Percentiles rank a stretch among this genome's conserved stretches.
Conservation (phyloP, 2,329 filamentous ascomycete species). For the Aspergillus chevalieri region DNA sequence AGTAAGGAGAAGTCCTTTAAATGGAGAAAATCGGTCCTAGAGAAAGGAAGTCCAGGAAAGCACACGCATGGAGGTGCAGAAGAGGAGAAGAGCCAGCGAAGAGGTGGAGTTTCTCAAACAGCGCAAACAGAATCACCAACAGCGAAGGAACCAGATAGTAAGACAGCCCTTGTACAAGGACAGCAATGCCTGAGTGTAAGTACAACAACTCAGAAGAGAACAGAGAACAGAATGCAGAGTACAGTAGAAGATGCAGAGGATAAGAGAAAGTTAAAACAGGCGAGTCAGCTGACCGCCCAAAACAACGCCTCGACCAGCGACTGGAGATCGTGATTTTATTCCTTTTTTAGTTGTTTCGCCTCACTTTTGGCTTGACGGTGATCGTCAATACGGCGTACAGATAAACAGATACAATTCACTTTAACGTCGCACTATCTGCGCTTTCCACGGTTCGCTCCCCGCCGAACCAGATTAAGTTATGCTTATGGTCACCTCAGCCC, state of each 20-base stretch:
- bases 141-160: neutral
- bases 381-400: too few relatives aligned
- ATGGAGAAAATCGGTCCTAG: neutral
- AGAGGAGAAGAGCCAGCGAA: constrained; percentile 2
- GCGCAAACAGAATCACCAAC: neutral
- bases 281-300: constrained; percentile 8
- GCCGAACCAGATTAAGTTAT: too few relatives aligned
- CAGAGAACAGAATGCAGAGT: neutral
- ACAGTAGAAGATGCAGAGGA: constrained; percentile 1
- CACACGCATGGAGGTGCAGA: constrained; percentile 2
- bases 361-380: constrained; percentile 24
- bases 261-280: constrained; percentile 4
- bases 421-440: too few relatives aligned
- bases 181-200: too few relatives aligned
- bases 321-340: too few relatives aligned
- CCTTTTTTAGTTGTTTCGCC: constrained; percentile 8
- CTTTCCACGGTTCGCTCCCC: too few relatives aligned
- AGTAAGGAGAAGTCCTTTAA: too few relatives aligned
- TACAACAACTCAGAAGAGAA: too few relatives aligned
- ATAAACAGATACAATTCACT: too few relatives aligned
- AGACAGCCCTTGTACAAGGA: neutral
- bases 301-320: constrained; percentile 3
- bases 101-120: neutral
- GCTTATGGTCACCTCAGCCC: too few relatives aligned
- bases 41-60: neutral